phyloP scores from a whole-genome alignment of 495 filamentous ascomycete species.

The Aspergillus sclerotioniger region DNA sequence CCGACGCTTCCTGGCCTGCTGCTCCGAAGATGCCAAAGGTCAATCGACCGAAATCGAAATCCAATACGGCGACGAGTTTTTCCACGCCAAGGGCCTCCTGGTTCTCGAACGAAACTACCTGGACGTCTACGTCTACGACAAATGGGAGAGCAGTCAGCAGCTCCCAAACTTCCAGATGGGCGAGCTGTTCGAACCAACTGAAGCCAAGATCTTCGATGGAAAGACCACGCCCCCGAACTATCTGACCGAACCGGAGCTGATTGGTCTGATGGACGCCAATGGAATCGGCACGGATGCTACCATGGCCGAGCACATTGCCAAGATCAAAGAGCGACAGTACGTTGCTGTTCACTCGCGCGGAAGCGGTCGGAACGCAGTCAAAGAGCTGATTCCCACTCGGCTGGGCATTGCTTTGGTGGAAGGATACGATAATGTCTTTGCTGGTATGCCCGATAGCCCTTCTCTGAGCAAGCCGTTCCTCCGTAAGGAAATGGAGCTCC shows the following conservation, averaged over 20 bases:
- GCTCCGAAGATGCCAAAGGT: conserved; percentile 90
- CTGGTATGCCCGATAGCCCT: conserved; percentile 67
- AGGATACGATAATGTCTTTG: conserved; percentile 81
- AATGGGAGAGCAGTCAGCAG: conserved; percentile 83
- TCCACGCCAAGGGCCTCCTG: conserved; percentile 76
- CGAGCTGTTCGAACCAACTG: conserved; percentile 82
- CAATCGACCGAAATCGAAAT: conserved; percentile 81
- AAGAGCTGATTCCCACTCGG: conserved; percentile 87
- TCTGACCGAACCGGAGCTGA: conserved; percentile 94
- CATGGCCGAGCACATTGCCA: conserved; percentile 97
- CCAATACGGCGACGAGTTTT: conserved; percentile 77
- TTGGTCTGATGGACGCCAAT: conserved; percentile 97
- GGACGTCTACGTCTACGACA: conserved; percentile 94
- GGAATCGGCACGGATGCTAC: conserved; percentile 98
- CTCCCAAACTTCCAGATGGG: conserved; percentile 74
- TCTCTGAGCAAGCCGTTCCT: conserved; percentile 96
- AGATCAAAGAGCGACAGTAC: conserved; percentile 87
- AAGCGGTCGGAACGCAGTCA: conserved; percentile 55
- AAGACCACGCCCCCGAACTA: conserved; percentile 82
- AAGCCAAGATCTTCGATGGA: conserved; percentile 84
- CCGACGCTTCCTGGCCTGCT: conserved; percentile 94
- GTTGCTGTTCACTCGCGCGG: conserved; percentile 63
- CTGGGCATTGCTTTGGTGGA: conserved; percentile 88
- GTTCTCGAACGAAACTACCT: conserved; percentile 90
- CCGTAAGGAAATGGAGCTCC: conserved; percentile 93